These are phyloP conservation scores for Phlegmacium glaucopus DNA, from an alignment of 768 basidiomycete species.

Conservation along the genomic window DNA sequence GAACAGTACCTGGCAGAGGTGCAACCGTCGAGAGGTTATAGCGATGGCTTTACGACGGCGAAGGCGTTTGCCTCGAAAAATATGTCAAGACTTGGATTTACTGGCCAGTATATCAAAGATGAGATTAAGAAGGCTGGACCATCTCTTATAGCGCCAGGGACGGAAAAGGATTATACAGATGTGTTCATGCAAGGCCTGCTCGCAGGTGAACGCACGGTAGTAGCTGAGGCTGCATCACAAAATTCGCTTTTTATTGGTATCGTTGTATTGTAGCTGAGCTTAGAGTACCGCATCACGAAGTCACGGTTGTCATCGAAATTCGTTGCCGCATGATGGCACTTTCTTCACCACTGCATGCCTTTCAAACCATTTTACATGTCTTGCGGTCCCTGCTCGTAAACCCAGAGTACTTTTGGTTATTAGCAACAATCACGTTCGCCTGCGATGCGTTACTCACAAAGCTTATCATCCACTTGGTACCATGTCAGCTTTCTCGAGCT, in stretches of 20 bases:
- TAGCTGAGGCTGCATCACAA: neutral
- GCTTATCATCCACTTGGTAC: conserved; percentile 75
- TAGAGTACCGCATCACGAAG: neutral
- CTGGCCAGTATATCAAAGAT: conserved; percentile 57
- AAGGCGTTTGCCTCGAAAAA: conserved; percentile 49
- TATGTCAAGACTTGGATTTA: conserved; percentile 55
- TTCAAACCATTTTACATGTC: conserved; percentile 18
- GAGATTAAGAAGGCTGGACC: conserved; percentile 35
- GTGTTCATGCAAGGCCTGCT: conserved; percentile 48
- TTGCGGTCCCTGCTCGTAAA: conserved; percentile 43
- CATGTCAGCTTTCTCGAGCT: conserved; percentile 56
- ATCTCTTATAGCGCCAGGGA: conserved; percentile 30
- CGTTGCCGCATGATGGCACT: conserved; percentile 2
- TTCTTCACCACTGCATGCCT: conserved; percentile 8
- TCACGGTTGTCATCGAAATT: neutral
- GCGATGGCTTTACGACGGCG: conserved; percentile 55
- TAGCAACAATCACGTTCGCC: conserved; percentile 61
- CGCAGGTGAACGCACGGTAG: conserved; percentile 33
- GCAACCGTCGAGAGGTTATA: conserved; percentile 43
- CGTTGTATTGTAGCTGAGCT: neutral
- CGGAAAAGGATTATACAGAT: conserved; percentile 39
- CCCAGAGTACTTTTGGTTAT: conserved; percentile 59
- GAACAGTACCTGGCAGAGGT: conserved; percentile 7
- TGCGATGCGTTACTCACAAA: conserved; percentile 78
- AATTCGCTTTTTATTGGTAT: too few relatives aligned